Evolutionary conservation across 495 filamentous ascomycete genomes (phyloP).

Genomic region (Hyaloscypha variabilis): DNA sequence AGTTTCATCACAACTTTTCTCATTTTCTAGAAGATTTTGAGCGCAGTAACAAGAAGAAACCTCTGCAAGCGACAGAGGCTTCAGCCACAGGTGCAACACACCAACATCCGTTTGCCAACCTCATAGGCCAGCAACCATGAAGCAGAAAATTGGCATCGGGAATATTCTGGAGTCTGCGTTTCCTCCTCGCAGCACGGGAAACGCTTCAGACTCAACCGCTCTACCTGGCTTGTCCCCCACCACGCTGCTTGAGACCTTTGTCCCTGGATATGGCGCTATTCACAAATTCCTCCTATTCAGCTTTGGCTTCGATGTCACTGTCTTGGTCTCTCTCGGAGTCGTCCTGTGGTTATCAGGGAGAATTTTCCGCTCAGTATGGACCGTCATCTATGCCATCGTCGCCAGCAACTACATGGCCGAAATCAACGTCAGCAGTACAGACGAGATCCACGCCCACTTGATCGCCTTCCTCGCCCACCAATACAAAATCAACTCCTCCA

Average conservation of each 20-base stretch:
- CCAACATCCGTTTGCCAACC: not conserved
- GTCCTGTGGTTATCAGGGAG: slow-evolving; percentile 35
- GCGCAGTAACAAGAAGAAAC: not conserved
- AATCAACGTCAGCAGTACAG: slow-evolving; percentile 55
- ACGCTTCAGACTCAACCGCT: slow-evolving; percentile 7
- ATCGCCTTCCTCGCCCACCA: slow-evolving; percentile 64
- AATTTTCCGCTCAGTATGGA: slow-evolving; percentile 33
- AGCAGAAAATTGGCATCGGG: not conserved
- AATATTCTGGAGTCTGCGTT: not conserved
- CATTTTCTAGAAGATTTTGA: not conserved
- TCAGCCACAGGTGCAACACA: not conserved
- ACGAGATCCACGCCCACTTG: slow-evolving; percentile 62
- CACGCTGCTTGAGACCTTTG: slow-evolving; percentile 58
- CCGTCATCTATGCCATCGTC: slow-evolving; percentile 30
- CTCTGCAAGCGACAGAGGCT: not conserved
- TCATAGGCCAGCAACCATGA: slow-evolving; percentile 5
- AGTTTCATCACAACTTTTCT: not conserved
- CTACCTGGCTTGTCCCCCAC: slow-evolving; percentile 22
- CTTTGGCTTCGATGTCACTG: slow-evolving; percentile 59
- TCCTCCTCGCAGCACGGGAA: slow-evolving; percentile 4
- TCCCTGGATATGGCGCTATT: slow-evolving; percentile 63
- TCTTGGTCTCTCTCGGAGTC: slow-evolving; percentile 54
- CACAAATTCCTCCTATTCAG: slow-evolving; percentile 53
- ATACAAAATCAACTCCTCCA: slow-evolving; percentile 50
- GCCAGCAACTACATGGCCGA: slow-evolving; percentile 53